A percentile compares a stretch with the other conserved stretches of the same genome.
These are phyloP conservation scores for Leptomonas seymouri DNA, from an alignment of 208 protist species.

Conservation along the genomic window DNA sequence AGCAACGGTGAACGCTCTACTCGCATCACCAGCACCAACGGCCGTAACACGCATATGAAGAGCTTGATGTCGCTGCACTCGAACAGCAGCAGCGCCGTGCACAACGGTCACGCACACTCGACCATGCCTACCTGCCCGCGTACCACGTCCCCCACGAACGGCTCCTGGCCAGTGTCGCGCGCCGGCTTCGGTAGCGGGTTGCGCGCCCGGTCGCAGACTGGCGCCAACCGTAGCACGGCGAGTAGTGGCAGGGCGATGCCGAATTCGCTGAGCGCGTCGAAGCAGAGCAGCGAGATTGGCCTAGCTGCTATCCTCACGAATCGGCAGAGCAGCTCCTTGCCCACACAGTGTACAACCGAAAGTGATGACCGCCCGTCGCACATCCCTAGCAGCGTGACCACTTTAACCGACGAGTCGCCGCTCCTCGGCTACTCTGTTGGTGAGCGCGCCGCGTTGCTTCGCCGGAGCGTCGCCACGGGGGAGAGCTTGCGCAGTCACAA, in stretches of 20 bases:
- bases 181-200: neutral
- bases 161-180: constrained; percentile 16
- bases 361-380: constrained; percentile 14
- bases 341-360: neutral
- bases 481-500: constrained; percentile 9
- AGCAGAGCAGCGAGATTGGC: constrained; percentile 10
- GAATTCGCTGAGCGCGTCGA: constrained; percentile 9
- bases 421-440: constrained; percentile 13
- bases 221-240: constrained; percentile 23
- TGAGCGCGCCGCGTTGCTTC: constrained; percentile 13
- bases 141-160: constrained; percentile 11
- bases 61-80: constrained; percentile 3
- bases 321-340: constrained; percentile 6
- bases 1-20: neutral
- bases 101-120: neutral
- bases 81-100: constrained; percentile 2
- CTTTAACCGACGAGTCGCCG: constrained; percentile 11
- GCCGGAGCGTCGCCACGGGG: constrained; percentile 8
- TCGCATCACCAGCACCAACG: neutral
- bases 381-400: constrained; percentile 3
- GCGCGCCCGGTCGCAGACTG: constrained; percentile 7
- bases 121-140: neutral
- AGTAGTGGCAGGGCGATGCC: constrained; percentile 15
- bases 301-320: constrained; percentile 7
- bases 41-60: constrained; percentile 1